Evolutionary conservation across 495 filamentous ascomycete species (phyloP), one percentile per base, ranked within the genome.

Genomic region (Talaromyces adpressus): DNA sequence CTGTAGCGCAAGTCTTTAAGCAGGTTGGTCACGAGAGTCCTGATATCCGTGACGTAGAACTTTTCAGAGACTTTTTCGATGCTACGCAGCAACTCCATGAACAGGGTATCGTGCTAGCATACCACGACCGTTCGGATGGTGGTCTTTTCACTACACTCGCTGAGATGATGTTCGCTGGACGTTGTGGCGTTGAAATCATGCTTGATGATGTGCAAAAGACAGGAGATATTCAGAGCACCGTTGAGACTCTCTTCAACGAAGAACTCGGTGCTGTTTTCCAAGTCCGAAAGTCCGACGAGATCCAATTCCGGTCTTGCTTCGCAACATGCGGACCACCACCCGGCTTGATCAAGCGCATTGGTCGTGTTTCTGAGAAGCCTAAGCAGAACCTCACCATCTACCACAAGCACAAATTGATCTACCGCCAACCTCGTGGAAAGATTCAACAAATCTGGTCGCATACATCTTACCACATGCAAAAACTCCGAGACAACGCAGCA

Each of bases 191-290:
- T 25, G 88, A 93, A 61, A 78, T 98, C 45, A 89, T 90, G 83
- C 76, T 97, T 64, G 93, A 96, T 71, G 83, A 80, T 49, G 80
- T 96, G 58, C 81, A 76, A 69, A 69, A 70, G 45, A 79, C 71
- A 20, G 79, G 77, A 61, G 79, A 87, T 54, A 75, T 87, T 22
- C 73, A 78, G 12, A 84, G 90, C 69, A 71, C 95, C 56, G 74
- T 95, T 3, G 85, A 89, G 60, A 83, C 89, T 1, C 82, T 98
- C 6, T 98, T 98, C 82, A 96, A 91, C 69, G 95, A 98, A 72
- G 94, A 98, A 73, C 84, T 98, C n/a, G 93, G 93, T 62, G 94
- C 93, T 18, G 89, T 98, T 34, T 98, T 98, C 84, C 93, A 98
- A 70, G 88, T 98, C 39, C 87, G 90, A 52, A 90, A 89, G 73